Base-by-base conservation (phyloP, 768 basidiomycete genomes). In the Naganishia vaughanmartiniae region DNA sequence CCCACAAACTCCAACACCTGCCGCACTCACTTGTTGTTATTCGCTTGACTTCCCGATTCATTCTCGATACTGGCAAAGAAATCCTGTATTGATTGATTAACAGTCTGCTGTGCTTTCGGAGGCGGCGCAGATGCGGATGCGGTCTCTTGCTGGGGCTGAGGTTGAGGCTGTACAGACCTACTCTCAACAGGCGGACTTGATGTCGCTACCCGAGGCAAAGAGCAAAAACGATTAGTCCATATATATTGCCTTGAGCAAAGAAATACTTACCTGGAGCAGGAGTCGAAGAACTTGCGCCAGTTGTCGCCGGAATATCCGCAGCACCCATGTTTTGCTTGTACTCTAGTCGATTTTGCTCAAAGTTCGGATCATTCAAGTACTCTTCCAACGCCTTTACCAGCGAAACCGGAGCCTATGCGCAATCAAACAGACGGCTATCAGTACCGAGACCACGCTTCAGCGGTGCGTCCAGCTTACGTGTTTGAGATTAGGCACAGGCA, bases 361-460 rank as follows among this genome's bases (percentile, higher is more conserved):
- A 99, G 77, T 93, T 93, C 28, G 94, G 91, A 81, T 99, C 96
- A 69, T 92, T 89, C 63, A 99, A 85, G 79, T 98, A 99, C 77
- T 98, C 95, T 79, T 98, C 90, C 34, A 99, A 85, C 24, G 96
- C 88, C 42, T 89, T 89, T 7, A 91, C 95, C n/a, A 99, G 84
- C 0, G 92, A 93, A 14, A 96, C 90, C 6, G 96, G 96, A 0
- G 96, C 93, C 93, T 94, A 67, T 21, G 19, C 21, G 45, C 56
- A 65, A 74, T 46, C 45, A 36, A 60, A 33, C 34, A 51, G 14
- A n/a, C 17, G 31, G 21, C 4, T 89, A 42, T 51, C 26, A 67
- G 53, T n/a, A 33, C 34, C 14, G n/a, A 34, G 33, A 19, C 12
- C 34, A 15, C 1, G 51, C 3, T 28, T 24, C 42, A 63, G 24